A percentile compares a stretch with the other conserved stretches of the same genome.
Evolutionary conservation across 2,329 filamentous ascomycete species (phyloP).

Genomic region (Aspergillus thermomutatus): DNA sequence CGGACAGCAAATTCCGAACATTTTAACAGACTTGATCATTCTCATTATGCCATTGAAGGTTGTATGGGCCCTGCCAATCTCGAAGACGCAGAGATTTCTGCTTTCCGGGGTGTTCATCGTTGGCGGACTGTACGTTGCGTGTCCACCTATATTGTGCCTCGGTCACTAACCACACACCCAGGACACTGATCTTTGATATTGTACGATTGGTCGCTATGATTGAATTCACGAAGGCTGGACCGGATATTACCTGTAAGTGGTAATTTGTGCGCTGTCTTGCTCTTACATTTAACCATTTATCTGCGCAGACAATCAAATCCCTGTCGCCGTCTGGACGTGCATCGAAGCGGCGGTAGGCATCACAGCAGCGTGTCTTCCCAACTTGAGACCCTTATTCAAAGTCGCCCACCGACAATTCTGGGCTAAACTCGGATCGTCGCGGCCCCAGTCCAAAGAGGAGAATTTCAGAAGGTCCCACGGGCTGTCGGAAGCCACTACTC

Average conservation of each 20-base stretch:
- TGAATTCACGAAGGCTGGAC: conserved; percentile 16
- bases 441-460: background rate
- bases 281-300: background rate
- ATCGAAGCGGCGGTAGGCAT: conserved; percentile 29
- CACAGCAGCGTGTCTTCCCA: conserved; percentile 28
- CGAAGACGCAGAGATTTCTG: conserved; percentile 20
- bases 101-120: conserved; percentile 27
- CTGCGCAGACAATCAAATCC: conserved; percentile 25
- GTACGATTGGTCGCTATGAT: conserved; percentile 28
- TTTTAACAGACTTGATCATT: conserved; percentile 26
- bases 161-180: background rate
- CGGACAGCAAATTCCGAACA: conserved; percentile 29
- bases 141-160: background rate
- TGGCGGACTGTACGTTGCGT: conserved; percentile 24
- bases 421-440: conserved; percentile 14
- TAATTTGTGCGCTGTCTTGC: background rate
- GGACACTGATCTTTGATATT: conserved; percentile 26
- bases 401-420: conserved; percentile 16
- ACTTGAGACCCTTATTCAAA: conserved; percentile 26
- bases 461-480: background rate
- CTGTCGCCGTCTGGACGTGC: conserved; percentile 29
- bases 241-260: conserved; percentile 29
- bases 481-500: background rate
- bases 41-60: conserved; percentile 25
- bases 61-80: conserved; percentile 25